A percentile compares a stretch with the other conserved stretches of the same genome.
Conservation (phyloP, 179 eudicot genomes). For the Amaranthus tricolor region DNA sequence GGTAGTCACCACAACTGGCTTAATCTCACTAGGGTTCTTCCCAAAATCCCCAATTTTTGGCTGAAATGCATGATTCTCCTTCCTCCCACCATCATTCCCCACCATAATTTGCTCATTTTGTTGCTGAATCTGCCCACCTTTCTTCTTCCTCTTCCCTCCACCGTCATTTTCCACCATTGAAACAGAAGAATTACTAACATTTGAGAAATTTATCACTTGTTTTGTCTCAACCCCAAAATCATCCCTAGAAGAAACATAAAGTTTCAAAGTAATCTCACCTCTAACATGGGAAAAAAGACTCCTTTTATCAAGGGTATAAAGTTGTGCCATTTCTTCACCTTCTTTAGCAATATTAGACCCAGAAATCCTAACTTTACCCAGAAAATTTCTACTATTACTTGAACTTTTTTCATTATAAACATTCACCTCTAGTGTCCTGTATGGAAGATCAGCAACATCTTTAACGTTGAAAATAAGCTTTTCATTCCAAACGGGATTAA, state of each 20-base stretch:
- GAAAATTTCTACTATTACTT: slow-evolving; percentile 64
- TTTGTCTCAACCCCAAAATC: slow-evolving; percentile 39
- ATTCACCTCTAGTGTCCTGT: slow-evolving; percentile 59
- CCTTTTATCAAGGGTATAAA: slow-evolving; percentile 67
- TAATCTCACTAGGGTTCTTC: slow-evolving; percentile 45
- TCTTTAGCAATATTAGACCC: slow-evolving; percentile 55
- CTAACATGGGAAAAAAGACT: slow-evolving; percentile 77
- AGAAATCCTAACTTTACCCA: slow-evolving; percentile 67
- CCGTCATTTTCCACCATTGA: neutral
- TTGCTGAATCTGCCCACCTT: slow-evolving; percentile 35
- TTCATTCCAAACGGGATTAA: slow-evolving; percentile 91
- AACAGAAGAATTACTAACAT: neutral
- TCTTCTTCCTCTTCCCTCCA: slow-evolving; percentile 50
- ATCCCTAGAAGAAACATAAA: slow-evolving; percentile 49
- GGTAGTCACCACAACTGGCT: slow-evolving; percentile 64
- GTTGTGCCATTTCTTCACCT: slow-evolving; percentile 61
- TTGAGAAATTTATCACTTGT: slow-evolving; percentile 22
- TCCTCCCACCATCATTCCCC: slow-evolving; percentile 16
- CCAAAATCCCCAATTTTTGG: slow-evolving; percentile 23
- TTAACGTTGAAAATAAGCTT: slow-evolving; percentile 63
- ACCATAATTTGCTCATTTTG: slow-evolving; percentile 19
- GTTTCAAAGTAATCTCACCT: slow-evolving; percentile 69
- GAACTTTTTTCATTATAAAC: slow-evolving; percentile 71
- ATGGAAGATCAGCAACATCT: slow-evolving; percentile 66
- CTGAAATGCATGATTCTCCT: slow-evolving; percentile 27